A percentile compares a stretch with the other conserved stretches of the same genome.
phyloP scores from a whole-genome alignment of 1,139 yeast genomes.

The Blastobotrys proliferans region DNA sequence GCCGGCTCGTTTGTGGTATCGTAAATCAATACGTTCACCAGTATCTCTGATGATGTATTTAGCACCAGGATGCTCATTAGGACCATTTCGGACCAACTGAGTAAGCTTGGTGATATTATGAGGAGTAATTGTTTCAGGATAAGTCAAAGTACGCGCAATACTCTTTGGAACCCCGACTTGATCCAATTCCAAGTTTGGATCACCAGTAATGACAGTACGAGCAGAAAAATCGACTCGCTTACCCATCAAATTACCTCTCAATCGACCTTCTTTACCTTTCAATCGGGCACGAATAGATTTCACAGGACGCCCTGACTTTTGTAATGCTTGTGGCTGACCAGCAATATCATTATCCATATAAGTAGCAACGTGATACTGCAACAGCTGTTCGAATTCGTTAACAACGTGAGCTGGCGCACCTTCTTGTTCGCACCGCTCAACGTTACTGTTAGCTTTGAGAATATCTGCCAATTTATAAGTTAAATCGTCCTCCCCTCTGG shows the following conservation, averaged over 20 bases:
- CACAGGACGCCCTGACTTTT: slow-evolving; percentile 97
- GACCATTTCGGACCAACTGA: slow-evolving; percentile 93
- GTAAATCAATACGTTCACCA: slow-evolving; percentile 95
- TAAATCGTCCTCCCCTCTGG: slow-evolving; percentile 98
- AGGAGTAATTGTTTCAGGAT: slow-evolving; percentile 97
- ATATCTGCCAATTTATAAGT: slow-evolving; percentile 97
- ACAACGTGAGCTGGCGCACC: slow-evolving; percentile 99
- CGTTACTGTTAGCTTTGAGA: slow-evolving; percentile 91
- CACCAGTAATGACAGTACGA: slow-evolving; percentile 98
- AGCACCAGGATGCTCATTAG: slow-evolving; percentile 99
- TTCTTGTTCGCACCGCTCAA: slow-evolving; percentile 93
- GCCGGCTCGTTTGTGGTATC: slow-evolving; percentile 97
- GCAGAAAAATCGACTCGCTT: slow-evolving; percentile 99
- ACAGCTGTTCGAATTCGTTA: slow-evolving; percentile 89
- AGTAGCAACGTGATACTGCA: slow-evolving; percentile 98
- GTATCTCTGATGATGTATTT: slow-evolving; percentile 96
- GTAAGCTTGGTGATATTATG: slow-evolving; percentile 92
- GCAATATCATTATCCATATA: slow-evolving; percentile 99
- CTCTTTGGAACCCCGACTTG: slow-evolving; percentile 98
- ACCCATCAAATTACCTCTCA: slow-evolving; percentile 98
- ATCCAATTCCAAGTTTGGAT: slow-evolving; percentile 93
- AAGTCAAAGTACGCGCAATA: slow-evolving; percentile 90
- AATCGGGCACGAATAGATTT: slow-evolving; percentile 97
- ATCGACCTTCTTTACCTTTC: slow-evolving; percentile 98
- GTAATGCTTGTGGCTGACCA: slow-evolving; percentile 99